Evolutionary conservation across 768 basidiomycete species (phyloP), one percentile per base, ranked within the genome.

Genomic region (Russula brevipes): DNA sequence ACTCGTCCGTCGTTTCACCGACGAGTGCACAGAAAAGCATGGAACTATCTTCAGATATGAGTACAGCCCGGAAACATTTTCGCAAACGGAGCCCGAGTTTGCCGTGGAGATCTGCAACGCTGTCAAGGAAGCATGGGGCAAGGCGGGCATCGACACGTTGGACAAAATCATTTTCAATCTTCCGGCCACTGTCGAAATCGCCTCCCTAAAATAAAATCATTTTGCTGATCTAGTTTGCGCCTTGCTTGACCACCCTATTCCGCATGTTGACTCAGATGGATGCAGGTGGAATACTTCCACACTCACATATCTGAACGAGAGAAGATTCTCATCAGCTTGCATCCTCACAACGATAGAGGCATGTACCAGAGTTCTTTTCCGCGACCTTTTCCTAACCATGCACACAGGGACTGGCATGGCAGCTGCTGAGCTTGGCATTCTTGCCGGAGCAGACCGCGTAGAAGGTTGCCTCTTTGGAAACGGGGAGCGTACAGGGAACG

Each of bases 401-500:
- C 31, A n/a, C 51, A 11, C 60, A 89, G 90, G 95, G 19, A 94
- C 94, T 58, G 95, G 93, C 11, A 89, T 96, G 66, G 97, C 97
- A 49, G 88, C 95, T 2, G 88, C 96, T 0, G 97, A 98, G 74
- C 85, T 98, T 24, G 97, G 89, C 62, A 77, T 91, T 57, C 80
- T 98, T 67, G 97, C 92, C 31, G 97, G 97, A 38, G 97, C 88
- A n/a, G 91, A 99, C 72, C 91, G 97, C 51, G 84, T 99, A 68
- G 97, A 99, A 74, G 97, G 97, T 11, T 98, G 96, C 70, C 79
- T 98, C 56, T 96, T 99, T 70, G 97, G 95, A 39, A 98, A 99
- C 72, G 97, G 97, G 67, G 97, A 99, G 77, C 88, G 97, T 57
- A 99, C 97, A 17, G 97, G 97, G 61, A 99, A 99, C 69, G 97